Evolutionary conservation across 2,329 filamentous ascomycete genomes (phyloP), one percentile per base, ranked within the genome.

Genomic region (Pleurostoma richardsiae): DNA sequence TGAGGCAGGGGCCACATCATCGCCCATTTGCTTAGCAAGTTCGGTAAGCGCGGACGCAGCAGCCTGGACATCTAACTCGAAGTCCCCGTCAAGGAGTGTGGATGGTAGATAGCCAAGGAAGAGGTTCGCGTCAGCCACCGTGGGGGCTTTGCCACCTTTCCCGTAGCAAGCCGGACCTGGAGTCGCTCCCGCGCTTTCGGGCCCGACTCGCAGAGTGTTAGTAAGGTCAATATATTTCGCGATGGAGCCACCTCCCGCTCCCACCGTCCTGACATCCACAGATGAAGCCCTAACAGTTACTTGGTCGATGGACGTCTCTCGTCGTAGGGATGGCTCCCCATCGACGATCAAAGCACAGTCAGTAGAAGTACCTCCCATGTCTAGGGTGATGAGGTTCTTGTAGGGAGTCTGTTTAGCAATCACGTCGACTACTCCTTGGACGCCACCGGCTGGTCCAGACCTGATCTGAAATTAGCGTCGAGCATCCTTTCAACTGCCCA

Each of bases 321-420:
- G 61, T 39, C 72, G 67, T 26, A 74, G 62, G 33, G 68, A 65
- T 4, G 67, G 67, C 45, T 68, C 64, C 3, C 68, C 66, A 19
- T 70, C 61, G 26, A 66, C 65, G 19, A 76, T 67, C 4, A 75
- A 54, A 1, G 72, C 71, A 49, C 70, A 72, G 45, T 76, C 72
- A 0, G 72, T 74, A 4, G 69, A 72, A 1, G 72, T 75, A 2
- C 72, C 72, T n/a, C 72, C 72, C 70, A 76, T 74, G 44, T 76
- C 72, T 10, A 76, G 60, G 0, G 71, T 74, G 44, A 75, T 73
- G 29, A 74, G 57, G 39, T 73, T 73, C 51, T 71, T 73, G 56
- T 69, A 74, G 1, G 66, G 64, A 0, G 71, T 74, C 44, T 68
- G 66, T 39, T 64, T 67, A 6, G 71, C 62, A 2, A 75, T 65